Conservation (phyloP, 192 early-diverging fungal genomes). For the Spinellus fusiger region DNA sequence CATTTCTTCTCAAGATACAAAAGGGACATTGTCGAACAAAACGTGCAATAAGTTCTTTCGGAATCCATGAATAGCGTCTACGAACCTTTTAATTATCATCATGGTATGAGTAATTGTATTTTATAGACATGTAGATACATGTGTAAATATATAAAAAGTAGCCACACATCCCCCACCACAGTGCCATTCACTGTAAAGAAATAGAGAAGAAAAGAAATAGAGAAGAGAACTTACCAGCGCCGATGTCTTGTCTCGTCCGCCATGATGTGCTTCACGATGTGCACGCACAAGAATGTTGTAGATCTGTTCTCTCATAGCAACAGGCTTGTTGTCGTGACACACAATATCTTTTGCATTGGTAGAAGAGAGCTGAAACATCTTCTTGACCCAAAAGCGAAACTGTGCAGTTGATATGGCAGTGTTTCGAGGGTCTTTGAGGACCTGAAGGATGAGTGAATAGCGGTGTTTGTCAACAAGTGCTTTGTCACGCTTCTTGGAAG, state of each 20-base stretch:
- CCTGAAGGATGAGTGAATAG: constrained; percentile 44
- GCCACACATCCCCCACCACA: too few relatives aligned
- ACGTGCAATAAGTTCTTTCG: constrained; percentile 24
- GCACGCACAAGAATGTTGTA: constrained; percentile 39
- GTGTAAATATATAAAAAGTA: too few relatives aligned
- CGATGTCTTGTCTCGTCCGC: constrained; percentile 46
- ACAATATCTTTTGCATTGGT: constrained; percentile 31
- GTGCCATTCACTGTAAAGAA: not conserved
- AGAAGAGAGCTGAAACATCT: constrained; percentile 39
- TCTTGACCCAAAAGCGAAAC: constrained; percentile 49
- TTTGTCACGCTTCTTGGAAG: constrained; percentile 45
- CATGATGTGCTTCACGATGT: constrained; percentile 43
- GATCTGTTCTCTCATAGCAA: constrained; percentile 41
- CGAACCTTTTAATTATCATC: constrained; percentile 15
- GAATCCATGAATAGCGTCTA: constrained; percentile 27
- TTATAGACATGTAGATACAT: constrained; percentile 12
- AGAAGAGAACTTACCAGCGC: constrained; percentile 30
- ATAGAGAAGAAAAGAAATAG: not conserved
- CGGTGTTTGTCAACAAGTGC: constrained; percentile 37
- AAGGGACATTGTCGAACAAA: constrained; percentile 31
- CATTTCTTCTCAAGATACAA: constrained; percentile 26
- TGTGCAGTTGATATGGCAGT: constrained; percentile 47
- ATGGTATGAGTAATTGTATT: constrained; percentile 9
- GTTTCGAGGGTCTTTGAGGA: constrained; percentile 42
- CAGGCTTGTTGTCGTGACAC: constrained; percentile 42